Base-by-base conservation (phyloP, 2,329 filamentous ascomycete genomes). In the Exophiala spinifera region DNA sequence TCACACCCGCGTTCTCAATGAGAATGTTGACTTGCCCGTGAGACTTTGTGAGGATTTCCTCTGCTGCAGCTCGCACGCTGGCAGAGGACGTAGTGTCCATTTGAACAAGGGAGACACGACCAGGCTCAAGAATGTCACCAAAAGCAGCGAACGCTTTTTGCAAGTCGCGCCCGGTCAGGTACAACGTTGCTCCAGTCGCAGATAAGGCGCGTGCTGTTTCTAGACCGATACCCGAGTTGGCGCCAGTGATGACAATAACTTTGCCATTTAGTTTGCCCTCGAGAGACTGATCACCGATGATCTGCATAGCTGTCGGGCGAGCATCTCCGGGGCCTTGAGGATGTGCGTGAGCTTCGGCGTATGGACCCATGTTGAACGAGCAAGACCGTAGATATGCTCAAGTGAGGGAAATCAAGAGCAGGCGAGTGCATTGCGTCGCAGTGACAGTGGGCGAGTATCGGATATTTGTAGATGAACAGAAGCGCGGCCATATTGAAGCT, bases 41-140 rank as follows among this genome's bases (percentile, higher is more conserved):
- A 19, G 25, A 37, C 37, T 49, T 61, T 23, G 51, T 49, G 43
- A 36, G 45, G 51, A 64, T 59, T 0, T 60, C 61, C 0, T 66
- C 57, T 1, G 74, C 75, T 1, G 76, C 75, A 3, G 63, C 47
- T 44, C 72, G 69, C 55, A 81, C 67, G 7, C 71, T 76, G 6
- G 64, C 65, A 11, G 79, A 67, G 6, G 72, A 76, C 1, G 70
- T 53, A 20, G 81, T 72, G 59, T 80, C 77, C 53, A 78, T 68
- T 45, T 72, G 60, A 21, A 80, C 64, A 46, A 74, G 70, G 13
- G 64, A 64, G 31, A 70, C 66, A 11, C 46, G 51, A 14, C 63
- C 25, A 17, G 49, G 19, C 45, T 63, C 53, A 1, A 67, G 53
- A 13, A 64, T 53, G 43, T 63, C 56, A 3, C 51, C 54, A 1